Percentiles rank a stretch among this genome's conserved stretches.
Evolutionary conservation across 768 basidiomycete species (phyloP).

Genomic region (Amanita brunnescens): DNA sequence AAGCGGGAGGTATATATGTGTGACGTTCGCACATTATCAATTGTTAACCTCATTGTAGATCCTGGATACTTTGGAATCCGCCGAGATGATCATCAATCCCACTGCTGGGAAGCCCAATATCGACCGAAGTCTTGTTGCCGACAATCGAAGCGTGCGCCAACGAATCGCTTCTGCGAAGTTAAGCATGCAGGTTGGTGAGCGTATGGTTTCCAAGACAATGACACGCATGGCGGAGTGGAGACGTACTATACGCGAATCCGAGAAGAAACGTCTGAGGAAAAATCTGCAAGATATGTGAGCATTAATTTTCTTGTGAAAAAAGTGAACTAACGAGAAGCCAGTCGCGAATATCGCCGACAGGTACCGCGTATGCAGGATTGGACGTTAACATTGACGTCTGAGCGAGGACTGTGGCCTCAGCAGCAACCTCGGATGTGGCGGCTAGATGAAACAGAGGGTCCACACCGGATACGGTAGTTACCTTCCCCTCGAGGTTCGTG

Average conservation of each 20-base stretch:
- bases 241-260: constrained; percentile 55
- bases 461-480: constrained; percentile 68
- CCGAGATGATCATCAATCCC: constrained; percentile 45
- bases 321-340: constrained; percentile 19
- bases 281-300: constrained; percentile 64
- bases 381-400: constrained; percentile 53
- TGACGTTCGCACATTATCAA: background rate
- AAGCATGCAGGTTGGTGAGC: constrained; percentile 56
- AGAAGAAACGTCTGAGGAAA: constrained; percentile 66
- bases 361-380: constrained; percentile 53
- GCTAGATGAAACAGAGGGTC: constrained; percentile 89
- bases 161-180: constrained; percentile 48
- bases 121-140: constrained; percentile 43
- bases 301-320: background rate
- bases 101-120: constrained; percentile 37
- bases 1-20: constrained; percentile 55
- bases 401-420: constrained; percentile 78
- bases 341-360: constrained; percentile 72
- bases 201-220: constrained; percentile 54
- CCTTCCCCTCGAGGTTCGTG: background rate
- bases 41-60: constrained; percentile 30
- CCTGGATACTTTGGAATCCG: constrained; percentile 46
- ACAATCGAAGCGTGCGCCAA: constrained; percentile 43
- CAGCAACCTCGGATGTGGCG: constrained; percentile 52
- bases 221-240: constrained; percentile 66